Evolutionary conservation across 208 protist genomes (phyloP).

Genomic region (Trypanosoma vivax): DNA sequence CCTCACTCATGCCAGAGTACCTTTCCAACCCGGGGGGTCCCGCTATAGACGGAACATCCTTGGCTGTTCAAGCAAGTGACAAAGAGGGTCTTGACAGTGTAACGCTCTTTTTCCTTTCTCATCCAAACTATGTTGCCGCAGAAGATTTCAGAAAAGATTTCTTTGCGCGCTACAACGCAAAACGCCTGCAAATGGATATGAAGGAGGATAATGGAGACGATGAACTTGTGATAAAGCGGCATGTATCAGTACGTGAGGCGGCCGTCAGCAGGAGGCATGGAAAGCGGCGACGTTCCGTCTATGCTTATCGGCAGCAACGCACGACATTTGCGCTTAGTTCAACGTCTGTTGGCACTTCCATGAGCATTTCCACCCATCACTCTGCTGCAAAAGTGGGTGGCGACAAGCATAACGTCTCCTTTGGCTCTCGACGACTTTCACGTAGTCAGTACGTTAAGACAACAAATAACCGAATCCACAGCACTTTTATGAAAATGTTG

Average conservation of each 20-base stretch:
- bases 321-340: too few relatives aligned
- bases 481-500: conserved; percentile 56
- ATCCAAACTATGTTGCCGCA: conserved; percentile 14
- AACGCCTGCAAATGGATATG: conserved; percentile 14
- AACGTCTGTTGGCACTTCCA: too few relatives aligned
- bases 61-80: conserved; percentile 47
- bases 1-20: conserved; percentile 17
- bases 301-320: too few relatives aligned
- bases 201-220: conserved; percentile 3
- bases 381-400: too few relatives aligned
- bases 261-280: too few relatives aligned
- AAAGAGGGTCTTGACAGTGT: conserved; percentile 45
- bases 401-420: too few relatives aligned
- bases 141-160: conserved; percentile 15
- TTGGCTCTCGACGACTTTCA: too few relatives aligned
- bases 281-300: not conserved
- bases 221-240: too few relatives aligned
- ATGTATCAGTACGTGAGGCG: too few relatives aligned
- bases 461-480: conserved; percentile 22
- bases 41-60: conserved; percentile 60
- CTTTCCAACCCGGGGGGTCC: conserved; percentile 36
- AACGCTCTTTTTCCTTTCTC: conserved; percentile 55
- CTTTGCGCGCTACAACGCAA: conserved; percentile 19
- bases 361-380: too few relatives aligned
- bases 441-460: too few relatives aligned